Base-by-base conservation (phyloP, 176 grass and related monocot genomes). In the Oryza glaberrima region DNA sequence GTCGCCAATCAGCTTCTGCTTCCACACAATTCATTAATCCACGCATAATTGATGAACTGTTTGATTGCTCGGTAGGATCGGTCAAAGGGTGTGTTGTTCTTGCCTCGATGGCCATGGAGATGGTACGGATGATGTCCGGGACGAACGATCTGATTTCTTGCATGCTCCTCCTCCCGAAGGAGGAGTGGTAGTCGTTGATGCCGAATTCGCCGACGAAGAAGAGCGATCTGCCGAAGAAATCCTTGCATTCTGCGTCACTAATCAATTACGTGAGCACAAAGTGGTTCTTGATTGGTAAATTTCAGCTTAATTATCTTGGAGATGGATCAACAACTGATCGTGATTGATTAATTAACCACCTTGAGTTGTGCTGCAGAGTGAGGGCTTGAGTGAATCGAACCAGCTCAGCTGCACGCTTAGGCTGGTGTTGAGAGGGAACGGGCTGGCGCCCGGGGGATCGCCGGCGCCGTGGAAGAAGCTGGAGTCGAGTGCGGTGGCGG, bases 21-120 rank as follows among this genome's bases (percentile, higher is more conserved):
- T 67, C 17, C 49, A 54, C 0, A 52, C 30, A 32, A 5, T 54
- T 6, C 4, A 49, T 15, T 49, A 12, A 49, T 49, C 47, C 2
- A 15, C 15, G 47, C 47, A 13, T 54, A 32, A 32, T 32, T 32
- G 30, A 32, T 32, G 30, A 32, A 32, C 30, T 32, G 30, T 32
- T 32, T 32, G 30, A 32, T 32, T 30, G 0, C 1, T 32, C 30
- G 30, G 30, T 3, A 32, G 30, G 30, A 9, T 54, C 54, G 3
- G 19, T 54, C 15, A 9, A 1, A 3, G 3, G 25, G 30, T 32
- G 30, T 32, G 30, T 32, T 32, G 68, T 85, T 40, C 34, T 45
- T 88, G 89, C 92, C 92, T 94, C 81, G 60, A 87, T 71, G 65
- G 83, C 80, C 19, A 35, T 89, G 15, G 84, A 83, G 75, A 94